A percentile compares a stretch with the other conserved stretches of the same genome.
Evolutionary conservation across 495 filamentous ascomycete species (phyloP).

Genomic region (Beverwykella pulmonaria): DNA sequence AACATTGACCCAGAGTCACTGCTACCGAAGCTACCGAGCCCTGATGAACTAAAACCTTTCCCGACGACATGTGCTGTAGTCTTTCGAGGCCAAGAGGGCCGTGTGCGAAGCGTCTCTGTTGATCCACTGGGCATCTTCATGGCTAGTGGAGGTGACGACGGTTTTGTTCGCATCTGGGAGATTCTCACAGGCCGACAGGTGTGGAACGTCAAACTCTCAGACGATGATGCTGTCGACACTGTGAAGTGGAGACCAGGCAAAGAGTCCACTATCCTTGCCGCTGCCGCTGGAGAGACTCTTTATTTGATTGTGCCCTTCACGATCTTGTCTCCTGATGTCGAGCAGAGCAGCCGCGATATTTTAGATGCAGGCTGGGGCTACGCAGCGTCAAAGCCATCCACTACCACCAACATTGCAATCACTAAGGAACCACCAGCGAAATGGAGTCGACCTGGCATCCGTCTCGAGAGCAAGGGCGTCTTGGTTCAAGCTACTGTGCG

Average conservation of each 20-base stretch:
- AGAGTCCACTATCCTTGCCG: constrained; percentile 79
- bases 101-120: constrained; percentile 78
- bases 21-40: constrained; percentile 91
- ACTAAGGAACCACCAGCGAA: constrained; percentile 73
- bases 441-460: constrained; percentile 79
- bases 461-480: constrained; percentile 74
- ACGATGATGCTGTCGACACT: constrained; percentile 79
- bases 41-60: constrained; percentile 90
- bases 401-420: constrained; percentile 57
- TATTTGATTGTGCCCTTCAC: constrained; percentile 76
- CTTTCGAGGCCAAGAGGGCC: constrained; percentile 84
- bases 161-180: constrained; percentile 89
- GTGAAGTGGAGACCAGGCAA: constrained; percentile 88
- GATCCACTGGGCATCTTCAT: constrained; percentile 77
- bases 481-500: constrained; percentile 77
- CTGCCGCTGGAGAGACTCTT: constrained; percentile 79
- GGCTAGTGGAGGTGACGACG: constrained; percentile 93
- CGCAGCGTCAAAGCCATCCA: constrained; percentile 65
- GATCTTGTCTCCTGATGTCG: constrained; percentile 68
- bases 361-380: constrained; percentile 89
- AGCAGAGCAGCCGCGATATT: constrained; percentile 71
- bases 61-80: constrained; percentile 82
- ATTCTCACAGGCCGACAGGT: constrained; percentile 82
- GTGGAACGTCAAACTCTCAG: constrained; percentile 78
- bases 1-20: constrained; percentile 95